Conservation (phyloP, 345 rosid species). For the Camelina laxa region DNA sequence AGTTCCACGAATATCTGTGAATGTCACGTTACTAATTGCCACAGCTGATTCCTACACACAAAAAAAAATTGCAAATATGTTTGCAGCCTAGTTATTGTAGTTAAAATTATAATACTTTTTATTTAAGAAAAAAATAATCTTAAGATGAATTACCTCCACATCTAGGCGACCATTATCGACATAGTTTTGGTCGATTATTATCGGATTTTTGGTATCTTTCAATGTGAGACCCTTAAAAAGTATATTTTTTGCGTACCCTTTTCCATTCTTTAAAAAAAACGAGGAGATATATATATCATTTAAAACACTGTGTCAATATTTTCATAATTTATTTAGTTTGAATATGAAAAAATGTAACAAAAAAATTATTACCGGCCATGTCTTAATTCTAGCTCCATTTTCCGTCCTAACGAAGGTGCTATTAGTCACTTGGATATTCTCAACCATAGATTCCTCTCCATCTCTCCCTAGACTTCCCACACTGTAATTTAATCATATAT, state of each 20-base stretch:
- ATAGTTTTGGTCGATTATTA: conserved; percentile 36
- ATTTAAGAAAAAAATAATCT: not conserved
- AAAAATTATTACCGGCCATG: conserved; percentile 48
- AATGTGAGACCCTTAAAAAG: conserved; percentile 5
- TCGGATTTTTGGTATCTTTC: conserved; percentile 25
- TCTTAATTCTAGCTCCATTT: conserved; percentile 70
- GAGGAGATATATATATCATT: not conserved
- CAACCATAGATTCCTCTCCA: conserved; percentile 43
- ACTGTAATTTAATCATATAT: conserved; percentile 38
- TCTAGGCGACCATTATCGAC: conserved; percentile 15
- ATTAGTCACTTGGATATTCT: conserved; percentile 46
- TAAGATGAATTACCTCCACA: conserved; percentile 16
- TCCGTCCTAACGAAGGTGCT: conserved; percentile 47
- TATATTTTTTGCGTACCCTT: conserved; percentile 36
- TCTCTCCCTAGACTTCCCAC: conserved; percentile 62
- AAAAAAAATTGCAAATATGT: not conserved
- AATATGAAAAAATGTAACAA: not conserved
- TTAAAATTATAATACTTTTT: not conserved
- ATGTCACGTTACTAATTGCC: conserved; percentile 39
- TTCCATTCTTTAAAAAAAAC: conserved; percentile 29
- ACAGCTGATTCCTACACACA: conserved; percentile 36
- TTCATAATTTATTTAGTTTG: not conserved
- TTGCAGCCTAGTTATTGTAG: not conserved
- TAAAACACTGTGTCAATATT: not conserved
- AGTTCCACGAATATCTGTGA: conserved; percentile 20